Evolutionary conservation across 768 basidiomycete genomes (phyloP).

Genomic region (Mycena vulgaris): DNA sequence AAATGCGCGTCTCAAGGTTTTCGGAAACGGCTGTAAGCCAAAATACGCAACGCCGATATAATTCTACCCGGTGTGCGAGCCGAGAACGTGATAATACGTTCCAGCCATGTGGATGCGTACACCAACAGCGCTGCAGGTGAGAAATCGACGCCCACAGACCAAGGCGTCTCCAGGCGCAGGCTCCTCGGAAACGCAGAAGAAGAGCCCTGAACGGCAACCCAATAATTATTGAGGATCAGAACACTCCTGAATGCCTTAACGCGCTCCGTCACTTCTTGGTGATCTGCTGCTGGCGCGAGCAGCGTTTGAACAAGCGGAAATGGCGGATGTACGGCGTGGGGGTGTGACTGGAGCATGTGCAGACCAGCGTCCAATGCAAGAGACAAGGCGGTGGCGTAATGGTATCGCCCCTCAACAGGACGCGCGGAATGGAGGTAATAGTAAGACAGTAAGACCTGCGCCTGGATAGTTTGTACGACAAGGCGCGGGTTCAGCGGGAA

Average conservation of each 20-base stretch:
- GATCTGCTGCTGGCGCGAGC: background rate
- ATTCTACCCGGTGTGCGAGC: background rate
- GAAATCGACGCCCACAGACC: background rate
- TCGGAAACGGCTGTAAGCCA: too few species aligned
- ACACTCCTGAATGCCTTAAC: conserved; percentile 23
- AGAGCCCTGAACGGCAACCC: conserved; percentile 18
- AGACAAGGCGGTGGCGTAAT: conserved; percentile 65
- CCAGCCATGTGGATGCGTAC: conserved; percentile 15
- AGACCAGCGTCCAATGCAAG: conserved; percentile 6
- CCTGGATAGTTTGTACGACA: conserved; percentile 52
- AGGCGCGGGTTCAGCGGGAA: conserved; percentile 44
- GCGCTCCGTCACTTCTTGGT: conserved; percentile 1
- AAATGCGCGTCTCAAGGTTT: too few species aligned
- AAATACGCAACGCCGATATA: background rate
- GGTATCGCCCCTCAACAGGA: conserved; percentile 64
- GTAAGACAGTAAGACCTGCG: conserved; percentile 57
- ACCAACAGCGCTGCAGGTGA: too few species aligned
- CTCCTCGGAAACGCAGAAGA: conserved; percentile 13
- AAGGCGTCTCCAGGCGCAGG: conserved; percentile 17
- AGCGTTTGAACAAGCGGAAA: background rate
- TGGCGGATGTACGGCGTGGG: conserved; percentile 44
- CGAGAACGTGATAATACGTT: conserved; percentile 7
- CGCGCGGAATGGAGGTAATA: conserved; percentile 59
- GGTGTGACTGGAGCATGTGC: conserved; percentile 46
- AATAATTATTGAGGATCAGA: conserved; percentile 12